Percentiles rank a stretch among this genome's conserved stretches.
Conservation (phyloP, 225 moss, liverwort and hornwort species). For the Physcomitrellopsis africana region DNA sequence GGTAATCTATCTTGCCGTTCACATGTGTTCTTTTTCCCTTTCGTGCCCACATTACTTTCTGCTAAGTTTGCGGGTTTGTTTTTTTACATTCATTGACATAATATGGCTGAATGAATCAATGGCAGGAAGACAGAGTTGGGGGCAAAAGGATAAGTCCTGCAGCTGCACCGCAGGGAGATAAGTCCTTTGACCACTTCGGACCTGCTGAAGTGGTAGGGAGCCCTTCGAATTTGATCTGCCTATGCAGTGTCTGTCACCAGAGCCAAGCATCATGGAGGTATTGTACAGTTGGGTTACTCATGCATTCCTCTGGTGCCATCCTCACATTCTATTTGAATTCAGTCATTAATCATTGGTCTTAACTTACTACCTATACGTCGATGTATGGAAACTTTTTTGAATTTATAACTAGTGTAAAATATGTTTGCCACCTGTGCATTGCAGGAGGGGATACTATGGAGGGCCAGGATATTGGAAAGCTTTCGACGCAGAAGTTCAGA, state of each 20-base stretch:
- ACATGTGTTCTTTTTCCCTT: neutral
- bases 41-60: neutral
- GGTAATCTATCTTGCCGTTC: neutral
- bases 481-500: conserved; percentile 35
- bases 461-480: conserved; percentile 35
- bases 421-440: conserved; percentile 1
- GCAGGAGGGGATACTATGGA: conserved; percentile 45
- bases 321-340: neutral
- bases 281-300: neutral
- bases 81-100: neutral
- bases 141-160: conserved; percentile 51
- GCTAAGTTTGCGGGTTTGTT: neutral
- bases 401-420: neutral
- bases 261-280: conserved; percentile 41
- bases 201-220: conserved; percentile 36
- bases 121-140: conserved; percentile 50
- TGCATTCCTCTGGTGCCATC: neutral
- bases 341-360: neutral
- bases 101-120: neutral
- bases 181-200: conserved; percentile 29
- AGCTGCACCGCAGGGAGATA: conserved; percentile 31
- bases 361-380: neutral
- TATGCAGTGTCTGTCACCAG: conserved; percentile 35
- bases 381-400: neutral
- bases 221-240: conserved; percentile 44